Conservation (phyloP, 2,329 filamentous ascomycete species). For the Chaetomium strumarium region DNA sequence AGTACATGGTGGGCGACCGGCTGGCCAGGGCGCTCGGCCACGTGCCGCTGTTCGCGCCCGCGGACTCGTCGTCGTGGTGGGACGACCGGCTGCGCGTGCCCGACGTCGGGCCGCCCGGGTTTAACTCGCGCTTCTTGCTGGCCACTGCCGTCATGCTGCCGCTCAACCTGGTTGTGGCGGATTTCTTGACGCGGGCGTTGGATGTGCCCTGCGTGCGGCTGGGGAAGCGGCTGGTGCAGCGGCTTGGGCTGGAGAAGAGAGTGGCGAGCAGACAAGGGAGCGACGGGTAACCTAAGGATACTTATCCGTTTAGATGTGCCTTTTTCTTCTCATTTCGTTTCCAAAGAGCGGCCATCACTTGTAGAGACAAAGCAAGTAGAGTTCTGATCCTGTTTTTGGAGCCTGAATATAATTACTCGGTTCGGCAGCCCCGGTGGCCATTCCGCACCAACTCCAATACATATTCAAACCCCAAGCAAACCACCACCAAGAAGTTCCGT, state of each 20-base stretch:
- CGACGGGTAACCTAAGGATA: not conserved
- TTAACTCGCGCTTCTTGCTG: not conserved
- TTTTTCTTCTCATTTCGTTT: too few relatives aligned
- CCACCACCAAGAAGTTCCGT: too few relatives aligned
- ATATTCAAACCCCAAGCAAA: too few relatives aligned
- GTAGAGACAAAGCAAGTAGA: too few relatives aligned
- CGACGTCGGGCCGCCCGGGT: not conserved
- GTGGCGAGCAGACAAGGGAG: not conserved
- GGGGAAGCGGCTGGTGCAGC: not conserved
- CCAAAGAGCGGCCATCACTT: too few relatives aligned
- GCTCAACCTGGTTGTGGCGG: not conserved
- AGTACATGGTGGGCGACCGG: not conserved
- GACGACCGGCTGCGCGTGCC: not conserved
- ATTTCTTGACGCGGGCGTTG: not conserved
- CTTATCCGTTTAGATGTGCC: too few relatives aligned
- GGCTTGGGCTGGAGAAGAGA: not conserved
- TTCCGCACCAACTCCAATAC: too few relatives aligned
- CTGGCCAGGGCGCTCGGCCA: not conserved
- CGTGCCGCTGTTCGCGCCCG: not conserved
- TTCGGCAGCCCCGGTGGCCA: too few relatives aligned
- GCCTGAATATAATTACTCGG: too few relatives aligned
- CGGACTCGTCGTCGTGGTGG: not conserved
- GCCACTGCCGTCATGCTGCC: not conserved
- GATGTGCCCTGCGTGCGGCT: conserved; percentile 1
- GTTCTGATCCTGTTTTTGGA: too few relatives aligned